A percentile compares a stretch with the other conserved stretches of the same genome.
Evolutionary conservation across 352 stramenopile species (phyloP).

Genomic region (Globisporangium lucens): DNA sequence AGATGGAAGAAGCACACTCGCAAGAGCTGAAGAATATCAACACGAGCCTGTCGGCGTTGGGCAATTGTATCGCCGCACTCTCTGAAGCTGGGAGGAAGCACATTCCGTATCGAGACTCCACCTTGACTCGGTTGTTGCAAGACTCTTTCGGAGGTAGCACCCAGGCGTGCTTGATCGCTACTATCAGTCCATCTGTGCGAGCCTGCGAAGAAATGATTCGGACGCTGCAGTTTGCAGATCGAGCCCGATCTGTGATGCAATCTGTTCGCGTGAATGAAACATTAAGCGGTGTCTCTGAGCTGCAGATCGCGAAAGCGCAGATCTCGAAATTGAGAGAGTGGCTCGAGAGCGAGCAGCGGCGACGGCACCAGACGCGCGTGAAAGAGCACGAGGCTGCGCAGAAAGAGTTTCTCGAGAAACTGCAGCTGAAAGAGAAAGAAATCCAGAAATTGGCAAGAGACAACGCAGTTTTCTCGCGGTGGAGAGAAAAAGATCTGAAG

Average conservation of each 20-base stretch:
- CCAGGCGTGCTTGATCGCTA: constrained; percentile 69
- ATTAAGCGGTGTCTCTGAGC: constrained; percentile 43
- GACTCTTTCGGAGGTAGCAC: constrained; percentile 79
- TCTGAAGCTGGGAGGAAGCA: constrained; percentile 76
- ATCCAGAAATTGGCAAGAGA: constrained; percentile 50
- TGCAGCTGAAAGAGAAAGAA: constrained; percentile 65
- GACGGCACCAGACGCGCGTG: constrained; percentile 40
- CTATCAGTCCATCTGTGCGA: constrained; percentile 41
- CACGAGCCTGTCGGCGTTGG: constrained; percentile 85
- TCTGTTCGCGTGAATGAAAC: constrained; percentile 65
- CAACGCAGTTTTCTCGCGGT: constrained; percentile 59
- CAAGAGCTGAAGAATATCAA: constrained; percentile 91
- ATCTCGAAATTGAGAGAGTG: constrained; percentile 50
- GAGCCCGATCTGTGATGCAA: constrained; percentile 72
- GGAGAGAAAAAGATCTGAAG: constrained; percentile 53
- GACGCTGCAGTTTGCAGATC: constrained; percentile 77
- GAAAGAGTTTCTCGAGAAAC: constrained; percentile 43
- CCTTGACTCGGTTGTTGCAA: constrained; percentile 84
- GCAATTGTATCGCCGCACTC: constrained; percentile 90
- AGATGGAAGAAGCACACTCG: constrained; percentile 70
- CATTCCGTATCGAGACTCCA: constrained; percentile 90
- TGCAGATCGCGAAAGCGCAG: constrained; percentile 56
- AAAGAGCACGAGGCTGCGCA: constrained; percentile 58
- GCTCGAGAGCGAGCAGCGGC: constrained; percentile 45
- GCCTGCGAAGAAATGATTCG: constrained; percentile 68